phyloP scores from a whole-genome alignment of 768 basidiomycete species.

The Xanthoconium stramineum region DNA sequence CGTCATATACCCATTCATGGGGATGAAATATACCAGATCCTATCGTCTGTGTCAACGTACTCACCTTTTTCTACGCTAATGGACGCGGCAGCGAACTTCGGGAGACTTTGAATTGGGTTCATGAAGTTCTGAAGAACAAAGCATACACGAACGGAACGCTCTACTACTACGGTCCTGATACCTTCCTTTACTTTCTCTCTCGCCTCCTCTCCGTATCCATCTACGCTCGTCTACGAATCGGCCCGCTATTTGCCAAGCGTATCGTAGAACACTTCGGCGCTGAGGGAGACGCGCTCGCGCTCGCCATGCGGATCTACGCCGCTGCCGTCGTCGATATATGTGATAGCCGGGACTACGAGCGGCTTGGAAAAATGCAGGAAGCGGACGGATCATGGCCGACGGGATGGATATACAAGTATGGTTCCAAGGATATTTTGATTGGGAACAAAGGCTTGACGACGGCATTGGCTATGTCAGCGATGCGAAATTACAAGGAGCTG shows the following conservation, averaged over 20 bases:
- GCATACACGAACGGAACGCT: slow-evolving; percentile 19
- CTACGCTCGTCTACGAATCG: slow-evolving; percentile 13
- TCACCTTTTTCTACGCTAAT: slow-evolving; percentile 21
- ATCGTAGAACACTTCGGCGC: slow-evolving; percentile 14
- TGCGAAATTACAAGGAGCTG: slow-evolving; percentile 10
- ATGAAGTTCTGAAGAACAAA: slow-evolving; percentile 19
- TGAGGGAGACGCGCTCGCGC: slow-evolving; percentile 18
- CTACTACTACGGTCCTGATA: slow-evolving; percentile 18
- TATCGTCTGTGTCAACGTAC: slow-evolving; percentile 17
- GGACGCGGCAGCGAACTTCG: slow-evolving; percentile 15
- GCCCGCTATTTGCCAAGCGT: slow-evolving; percentile 14
- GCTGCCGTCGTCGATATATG: slow-evolving; percentile 9
- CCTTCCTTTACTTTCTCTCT: slow-evolving; percentile 23
- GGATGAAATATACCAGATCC: slow-evolving; percentile 4
- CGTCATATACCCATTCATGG: neutral
- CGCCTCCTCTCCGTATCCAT: slow-evolving; percentile 16
- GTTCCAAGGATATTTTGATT: neutral
- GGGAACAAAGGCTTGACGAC: slow-evolving; percentile 23
- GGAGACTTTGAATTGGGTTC: slow-evolving; percentile 22
- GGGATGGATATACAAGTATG: slow-evolving; percentile 21
- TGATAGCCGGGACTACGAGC: slow-evolving; percentile 16
- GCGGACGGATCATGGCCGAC: slow-evolving; percentile 21
- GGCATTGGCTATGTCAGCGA: slow-evolving; percentile 18
- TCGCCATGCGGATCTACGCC: slow-evolving; percentile 18
- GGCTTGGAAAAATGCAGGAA: slow-evolving; percentile 16